Percentiles rank a stretch among this genome's conserved stretches.
Evolutionary conservation across 106 monocot species (phyloP).

Genomic region (Platanthera guangdongensis): DNA sequence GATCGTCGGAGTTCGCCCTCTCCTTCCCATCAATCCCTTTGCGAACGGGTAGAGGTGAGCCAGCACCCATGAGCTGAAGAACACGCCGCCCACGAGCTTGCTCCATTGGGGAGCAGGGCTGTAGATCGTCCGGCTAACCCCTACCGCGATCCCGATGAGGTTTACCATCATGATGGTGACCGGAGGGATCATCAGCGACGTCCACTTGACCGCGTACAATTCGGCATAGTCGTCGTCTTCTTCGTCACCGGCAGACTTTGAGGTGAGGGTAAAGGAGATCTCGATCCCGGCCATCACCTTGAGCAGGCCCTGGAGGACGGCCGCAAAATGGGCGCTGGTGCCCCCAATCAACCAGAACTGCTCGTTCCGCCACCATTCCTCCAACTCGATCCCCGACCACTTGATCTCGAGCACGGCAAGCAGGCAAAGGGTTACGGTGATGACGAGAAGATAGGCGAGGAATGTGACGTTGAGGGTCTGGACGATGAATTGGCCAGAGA

Average conservation of each 20-base stretch:
- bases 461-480: slow-evolving; percentile 50
- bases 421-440: slow-evolving; percentile 41
- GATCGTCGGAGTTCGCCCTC: slow-evolving; percentile 72
- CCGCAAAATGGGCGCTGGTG: slow-evolving; percentile 75
- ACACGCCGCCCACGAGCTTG: slow-evolving; percentile 69
- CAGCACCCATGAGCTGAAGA: slow-evolving; percentile 88
- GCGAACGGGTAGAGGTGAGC: slow-evolving; percentile 45
- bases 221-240: slow-evolving; percentile 51
- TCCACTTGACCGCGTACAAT: slow-evolving; percentile 50
- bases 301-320: slow-evolving; percentile 71
- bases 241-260: slow-evolving; percentile 41
- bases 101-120: slow-evolving; percentile 73
- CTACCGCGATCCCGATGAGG: slow-evolving; percentile 67
- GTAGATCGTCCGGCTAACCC: slow-evolving; percentile 72
- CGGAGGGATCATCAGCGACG: slow-evolving; percentile 68
- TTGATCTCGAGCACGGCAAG: slow-evolving; percentile 71
- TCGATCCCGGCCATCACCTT: slow-evolving; percentile 62
- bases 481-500: slow-evolving; percentile 88
- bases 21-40: slow-evolving; percentile 76
- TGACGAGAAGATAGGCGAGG: slow-evolving; percentile 7
- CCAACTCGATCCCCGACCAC: slow-evolving; percentile 80
- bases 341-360: slow-evolving; percentile 78
- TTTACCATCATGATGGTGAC: slow-evolving; percentile 83
- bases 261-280: slow-evolving; percentile 63
- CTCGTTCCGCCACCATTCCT: slow-evolving; percentile 88